Base-by-base conservation (phyloP, 176 grass and related monocot genomes). In the Leersia perrieri region DNA sequence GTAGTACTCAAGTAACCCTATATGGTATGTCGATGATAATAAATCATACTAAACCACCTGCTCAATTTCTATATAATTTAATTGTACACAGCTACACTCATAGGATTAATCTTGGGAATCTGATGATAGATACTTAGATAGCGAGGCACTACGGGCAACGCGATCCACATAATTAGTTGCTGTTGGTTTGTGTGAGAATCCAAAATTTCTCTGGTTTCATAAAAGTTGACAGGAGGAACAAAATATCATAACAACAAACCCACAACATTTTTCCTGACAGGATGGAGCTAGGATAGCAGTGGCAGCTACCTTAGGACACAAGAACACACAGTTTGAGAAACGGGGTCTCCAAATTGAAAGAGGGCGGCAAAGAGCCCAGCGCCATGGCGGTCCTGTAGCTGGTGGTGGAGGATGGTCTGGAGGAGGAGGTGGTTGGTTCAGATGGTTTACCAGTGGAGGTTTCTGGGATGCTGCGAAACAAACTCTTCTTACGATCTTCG, bases 391-490 rank as follows among this genome's bases (percentile, higher is more conserved):
- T 66, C 65, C 74, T 69, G 76, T 81, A 67, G 82, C 41, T 9
- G 31, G 82, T 67, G 66, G 75, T 60, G 91, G 87, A 42, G 88
- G 94, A 81, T 83, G 83, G 80, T 87, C 65, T 74, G 91, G 91
- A 31, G 86, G 85, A n/a, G 84, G 93, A 3, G 70, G 86, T 25
- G 84, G 94, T 39, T 94, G 94, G 94, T 92, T 88, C 38, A 78
- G 91, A 39, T 90, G 87, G 91, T 86, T 94, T 69, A 82, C 47
- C n/a, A 75, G 74, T 16, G 89, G 93, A 40, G 28, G 79, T 34
- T 94, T 97, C 75, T 94, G 94, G 94, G 79, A 94, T 40, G 87
- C 90, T 61, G 87, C 73, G 57, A 84, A 88, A 64, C 91, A 94
- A 82, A 87, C 69, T 22, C 70, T 92, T 86, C 63, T 89, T 10